Evolutionary conservation across 1,284 basidiomycete genomes (phyloP), one percentile per base, ranked within the genome.

Genomic region (Ustilago crameri): DNA sequence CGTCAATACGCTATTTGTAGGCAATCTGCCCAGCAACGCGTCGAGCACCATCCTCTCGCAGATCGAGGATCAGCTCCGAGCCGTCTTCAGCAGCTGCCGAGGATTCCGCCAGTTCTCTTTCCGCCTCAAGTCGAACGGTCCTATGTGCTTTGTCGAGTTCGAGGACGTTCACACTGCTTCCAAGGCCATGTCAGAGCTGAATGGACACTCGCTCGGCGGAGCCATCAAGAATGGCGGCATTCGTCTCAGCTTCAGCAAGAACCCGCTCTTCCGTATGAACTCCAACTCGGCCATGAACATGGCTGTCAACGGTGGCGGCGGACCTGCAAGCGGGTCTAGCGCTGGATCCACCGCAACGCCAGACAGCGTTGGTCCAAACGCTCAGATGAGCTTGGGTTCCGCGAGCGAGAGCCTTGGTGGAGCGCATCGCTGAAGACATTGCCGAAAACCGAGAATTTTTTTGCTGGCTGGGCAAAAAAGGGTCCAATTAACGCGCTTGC

Each of bases 141-240:
- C 94, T 4, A 96, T 96, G 95, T 97, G 94, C 84, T 96, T 97
- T 60, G 75, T 83, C 42, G 83, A 95, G 90, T 98, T 97, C 76
- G 93, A 95, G 69, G 93, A 94, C 82, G 93, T 97, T 22, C 85
- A 87, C 10, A 89, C 87, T 77, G 95, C 95, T 3, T 90, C 92
- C 4, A 90, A 89, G 82, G 92, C 94, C 15, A 87, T 98, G 82
- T 89, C 90, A 65, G 91, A 95, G 48, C 87, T 97, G 59, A 94
- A 95, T 69, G 95, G 95, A n/a, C 88, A 95, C 81, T 93, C 89
- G 10, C 87, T 98, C 37, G 89, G 89, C 67, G 94, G 95, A 1
- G 86, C 95, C 23, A 91, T 98, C 83, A 96, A 95, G 85, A 74
- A 76, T 24, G 92, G 93, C 61, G 93, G 94, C 5, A 96, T 98